A percentile compares a stretch with the other conserved stretches of the same genome.
phyloP scores from a whole-genome alignment of 768 basidiomycete species.

The Suillus paluster region DNA sequence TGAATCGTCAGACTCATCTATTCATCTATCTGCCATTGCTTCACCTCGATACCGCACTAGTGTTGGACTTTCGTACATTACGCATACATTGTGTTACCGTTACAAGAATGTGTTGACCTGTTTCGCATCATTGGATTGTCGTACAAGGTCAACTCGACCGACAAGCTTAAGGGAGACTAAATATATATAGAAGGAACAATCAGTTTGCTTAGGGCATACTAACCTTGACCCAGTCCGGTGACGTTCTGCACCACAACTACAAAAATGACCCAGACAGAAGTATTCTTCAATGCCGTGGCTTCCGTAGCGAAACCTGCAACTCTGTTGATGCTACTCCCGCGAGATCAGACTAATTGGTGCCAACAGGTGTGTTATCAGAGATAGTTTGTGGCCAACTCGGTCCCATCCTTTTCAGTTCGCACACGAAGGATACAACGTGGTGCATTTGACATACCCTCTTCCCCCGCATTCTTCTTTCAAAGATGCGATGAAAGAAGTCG shows the following conservation, averaged over 20 bases:
- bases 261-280: conserved; percentile 6
- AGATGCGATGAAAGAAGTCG: conserved; percentile 22
- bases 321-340: conserved; percentile 34
- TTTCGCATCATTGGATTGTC: neutral
- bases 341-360: conserved; percentile 40
- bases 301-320: conserved; percentile 35
- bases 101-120: neutral
- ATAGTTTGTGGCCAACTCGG: neutral
- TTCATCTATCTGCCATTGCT: conserved; percentile 4
- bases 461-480: conserved; percentile 17
- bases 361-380: conserved; percentile 32
- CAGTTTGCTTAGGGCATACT: neutral
- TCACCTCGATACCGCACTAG: conserved; percentile 7
- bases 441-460: conserved; percentile 33
- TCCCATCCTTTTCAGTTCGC: conserved; percentile 30
- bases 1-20: conserved; percentile 6
- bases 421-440: conserved; percentile 45
- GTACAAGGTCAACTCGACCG: too few species aligned
- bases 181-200: too few species aligned
- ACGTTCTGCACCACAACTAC: conserved; percentile 1
- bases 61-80: conserved; percentile 9
- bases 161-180: too few species aligned
- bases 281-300: conserved; percentile 29
- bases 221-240: neutral
- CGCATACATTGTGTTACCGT: neutral